Percentiles rank a stretch among this genome's conserved stretches.
phyloP scores from a whole-genome alignment of 345 rosid genomes.

The Cardamine chenopodiifolia region DNA sequence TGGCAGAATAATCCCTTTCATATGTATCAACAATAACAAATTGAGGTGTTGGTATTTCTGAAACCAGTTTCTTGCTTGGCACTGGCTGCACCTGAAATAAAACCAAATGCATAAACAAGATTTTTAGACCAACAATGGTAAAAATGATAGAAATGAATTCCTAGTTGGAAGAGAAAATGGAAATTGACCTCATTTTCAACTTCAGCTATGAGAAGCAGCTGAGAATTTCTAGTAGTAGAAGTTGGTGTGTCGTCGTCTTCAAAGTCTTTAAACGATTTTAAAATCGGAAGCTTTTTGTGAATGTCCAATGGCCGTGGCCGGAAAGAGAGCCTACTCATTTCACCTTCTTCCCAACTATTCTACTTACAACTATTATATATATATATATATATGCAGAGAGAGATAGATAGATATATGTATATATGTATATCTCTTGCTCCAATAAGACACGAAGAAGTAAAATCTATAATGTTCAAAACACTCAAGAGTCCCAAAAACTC shows the following conservation, averaged over 20 bases:
- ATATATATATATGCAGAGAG: background rate
- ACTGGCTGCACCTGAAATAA: conserved; percentile 53
- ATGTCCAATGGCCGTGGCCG: conserved; percentile 96
- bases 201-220: conserved; percentile 69
- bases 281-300: conserved; percentile 93
- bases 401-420: background rate
- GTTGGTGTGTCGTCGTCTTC: conserved; percentile 95
- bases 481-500: background rate
- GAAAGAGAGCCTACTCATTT: conserved; percentile 92
- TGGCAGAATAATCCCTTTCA: conserved; percentile 82
- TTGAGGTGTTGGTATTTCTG: conserved; percentile 94
- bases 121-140: background rate
- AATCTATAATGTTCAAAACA: conserved; percentile 7
- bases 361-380: conserved; percentile 10
- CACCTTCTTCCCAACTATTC: conserved; percentile 28
- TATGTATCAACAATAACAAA: conserved; percentile 87
- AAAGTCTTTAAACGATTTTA: conserved; percentile 84
- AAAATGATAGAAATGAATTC: background rate
- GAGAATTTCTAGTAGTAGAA: conserved; percentile 73
- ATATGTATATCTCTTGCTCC: background rate
- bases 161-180: background rate
- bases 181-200: conserved; percentile 55
- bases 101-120: background rate
- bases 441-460: background rate
- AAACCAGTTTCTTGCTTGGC: conserved; percentile 66